Evolutionary conservation across 164 flowering plant genomes (phyloP).

Genomic region (Chloranthus sessilifolius): DNA sequence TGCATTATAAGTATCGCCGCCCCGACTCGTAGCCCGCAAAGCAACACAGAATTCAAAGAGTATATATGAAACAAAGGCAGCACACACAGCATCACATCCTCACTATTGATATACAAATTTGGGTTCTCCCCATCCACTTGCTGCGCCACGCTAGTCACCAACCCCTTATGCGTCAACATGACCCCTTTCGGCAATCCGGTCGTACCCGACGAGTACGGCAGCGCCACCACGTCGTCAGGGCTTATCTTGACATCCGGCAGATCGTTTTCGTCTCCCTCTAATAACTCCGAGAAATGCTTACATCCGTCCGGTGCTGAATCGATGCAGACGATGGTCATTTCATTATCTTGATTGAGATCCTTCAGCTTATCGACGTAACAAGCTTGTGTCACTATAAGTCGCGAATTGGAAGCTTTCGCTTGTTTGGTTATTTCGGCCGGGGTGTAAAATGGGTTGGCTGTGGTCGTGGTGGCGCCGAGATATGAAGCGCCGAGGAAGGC

Average conservation of each 20-base stretch:
- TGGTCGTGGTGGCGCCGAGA: slow-evolving; percentile 62
- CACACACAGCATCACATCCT: slow-evolving; percentile 76
- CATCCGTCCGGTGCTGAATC: slow-evolving; percentile 43
- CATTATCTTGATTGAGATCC: slow-evolving; percentile 28
- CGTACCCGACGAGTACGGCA: slow-evolving; percentile 93
- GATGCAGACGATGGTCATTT: slow-evolving; percentile 36
- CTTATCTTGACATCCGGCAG: slow-evolving; percentile 44
- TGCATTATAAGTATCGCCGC: slow-evolving; percentile 77
- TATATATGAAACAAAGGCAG: slow-evolving; percentile 86
- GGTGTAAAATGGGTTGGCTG: slow-evolving; percentile 83
- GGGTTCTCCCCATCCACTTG: slow-evolving; percentile 97
- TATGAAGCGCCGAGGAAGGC: slow-evolving; percentile 78
- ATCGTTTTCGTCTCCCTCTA: slow-evolving; percentile 38
- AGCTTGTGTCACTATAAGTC: slow-evolving; percentile 52
- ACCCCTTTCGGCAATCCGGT: slow-evolving; percentile 95
- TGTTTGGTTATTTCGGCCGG: slow-evolving; percentile 68
- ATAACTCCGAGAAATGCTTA: slow-evolving; percentile 51
- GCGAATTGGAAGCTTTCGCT: slow-evolving; percentile 44
- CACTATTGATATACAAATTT: slow-evolving; percentile 43
- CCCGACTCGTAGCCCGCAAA: slow-evolving; percentile 71
- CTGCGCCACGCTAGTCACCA: slow-evolving; percentile 83
- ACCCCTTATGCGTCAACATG: slow-evolving; percentile 72
- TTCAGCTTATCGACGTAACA: slow-evolving; percentile 44
- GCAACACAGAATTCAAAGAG: slow-evolving; percentile 65
- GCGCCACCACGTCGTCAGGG: slow-evolving; percentile 75